Evolutionary conservation across 2,329 filamentous ascomycete genomes (phyloP).

Genomic region (Alternaria sp.): DNA sequence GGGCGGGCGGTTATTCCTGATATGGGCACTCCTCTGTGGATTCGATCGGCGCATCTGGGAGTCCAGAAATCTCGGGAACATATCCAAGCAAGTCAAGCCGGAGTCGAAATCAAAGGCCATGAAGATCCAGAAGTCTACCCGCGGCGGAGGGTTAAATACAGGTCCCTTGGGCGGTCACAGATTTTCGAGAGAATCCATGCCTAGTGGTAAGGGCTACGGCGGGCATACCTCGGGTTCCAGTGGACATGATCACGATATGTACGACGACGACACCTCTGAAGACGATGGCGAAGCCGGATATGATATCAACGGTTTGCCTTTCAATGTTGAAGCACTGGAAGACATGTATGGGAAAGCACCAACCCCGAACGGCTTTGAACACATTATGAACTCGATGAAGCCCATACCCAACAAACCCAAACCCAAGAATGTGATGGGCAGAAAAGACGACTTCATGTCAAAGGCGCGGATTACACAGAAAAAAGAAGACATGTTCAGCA

Average conservation of each 20-base stretch:
- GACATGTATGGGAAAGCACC: not conserved
- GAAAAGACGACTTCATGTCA: not conserved
- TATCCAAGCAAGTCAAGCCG: not conserved
- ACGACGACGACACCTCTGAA: not conserved
- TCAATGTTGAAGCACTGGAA: not conserved
- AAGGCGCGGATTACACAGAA: slow-evolving; percentile 19
- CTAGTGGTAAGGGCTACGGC: slow-evolving; percentile 20
- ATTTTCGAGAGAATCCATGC: not conserved
- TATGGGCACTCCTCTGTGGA: slow-evolving; percentile 48
- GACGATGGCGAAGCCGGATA: not conserved
- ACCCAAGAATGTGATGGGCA: not conserved
- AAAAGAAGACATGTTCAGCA: slow-evolving; percentile 16
- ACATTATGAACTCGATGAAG: not conserved
- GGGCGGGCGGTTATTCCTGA: slow-evolving; percentile 37
- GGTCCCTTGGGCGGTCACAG: slow-evolving; percentile 6
- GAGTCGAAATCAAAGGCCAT: not conserved
- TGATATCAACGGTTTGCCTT: not conserved
- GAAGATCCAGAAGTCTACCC: not conserved
- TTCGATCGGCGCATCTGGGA: slow-evolving; percentile 40
- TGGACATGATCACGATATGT: not conserved
- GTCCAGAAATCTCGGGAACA: not conserved
- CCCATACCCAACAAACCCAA: not conserved
- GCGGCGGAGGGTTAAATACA: not conserved
- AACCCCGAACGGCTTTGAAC: not conserved
- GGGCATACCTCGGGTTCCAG: slow-evolving; percentile 10